A percentile compares a stretch with the other conserved stretches of the same genome.
These are phyloP conservation scores for Suillus subaureus DNA, from an alignment of 768 basidiomycete genomes.

Conservation along the genomic window DNA sequence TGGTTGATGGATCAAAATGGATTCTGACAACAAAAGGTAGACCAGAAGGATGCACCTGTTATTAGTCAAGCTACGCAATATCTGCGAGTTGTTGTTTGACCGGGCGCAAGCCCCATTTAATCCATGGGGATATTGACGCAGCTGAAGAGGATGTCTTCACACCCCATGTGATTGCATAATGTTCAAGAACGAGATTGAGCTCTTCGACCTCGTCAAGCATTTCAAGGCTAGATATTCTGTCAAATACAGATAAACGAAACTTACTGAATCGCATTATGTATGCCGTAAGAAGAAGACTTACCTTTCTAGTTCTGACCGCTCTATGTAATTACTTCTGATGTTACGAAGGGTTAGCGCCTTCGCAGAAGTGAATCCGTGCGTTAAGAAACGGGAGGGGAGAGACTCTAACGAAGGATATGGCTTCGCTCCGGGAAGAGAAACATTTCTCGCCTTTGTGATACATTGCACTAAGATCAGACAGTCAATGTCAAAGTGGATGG, in stretches of 20 bases:
- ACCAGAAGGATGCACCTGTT: not conserved
- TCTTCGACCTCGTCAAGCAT: constrained; percentile 95
- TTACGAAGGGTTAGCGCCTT: constrained; percentile 68
- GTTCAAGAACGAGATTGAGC: constrained; percentile 83
- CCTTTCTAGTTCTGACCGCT: constrained; percentile 57
- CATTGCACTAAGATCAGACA: not conserved
- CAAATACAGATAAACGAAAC: not conserved
- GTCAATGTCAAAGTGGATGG: not conserved
- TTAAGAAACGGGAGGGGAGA: constrained; percentile 59
- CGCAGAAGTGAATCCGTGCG: constrained; percentile 55
- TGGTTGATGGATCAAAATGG: not conserved
- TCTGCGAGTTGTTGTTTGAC: not conserved
- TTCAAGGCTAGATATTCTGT: constrained; percentile 79
- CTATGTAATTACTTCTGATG: constrained; percentile 57
- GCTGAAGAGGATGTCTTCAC: constrained; percentile 10
- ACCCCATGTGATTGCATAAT: constrained; percentile 88
- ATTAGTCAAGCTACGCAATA: not conserved
- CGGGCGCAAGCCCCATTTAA: constrained; percentile 1
- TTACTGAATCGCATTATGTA: not conserved
- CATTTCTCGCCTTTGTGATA: constrained; percentile 58
- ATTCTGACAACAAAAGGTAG: not conserved
- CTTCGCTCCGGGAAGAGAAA: constrained; percentile 72
- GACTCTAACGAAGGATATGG: constrained; percentile 61
- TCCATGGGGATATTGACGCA: not conserved
- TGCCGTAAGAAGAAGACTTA: constrained; percentile 29